These are phyloP conservation scores for Ulota crispa DNA, from an alignment of 225 moss, liverwort and hornwort species.

Conservation along the genomic window DNA sequence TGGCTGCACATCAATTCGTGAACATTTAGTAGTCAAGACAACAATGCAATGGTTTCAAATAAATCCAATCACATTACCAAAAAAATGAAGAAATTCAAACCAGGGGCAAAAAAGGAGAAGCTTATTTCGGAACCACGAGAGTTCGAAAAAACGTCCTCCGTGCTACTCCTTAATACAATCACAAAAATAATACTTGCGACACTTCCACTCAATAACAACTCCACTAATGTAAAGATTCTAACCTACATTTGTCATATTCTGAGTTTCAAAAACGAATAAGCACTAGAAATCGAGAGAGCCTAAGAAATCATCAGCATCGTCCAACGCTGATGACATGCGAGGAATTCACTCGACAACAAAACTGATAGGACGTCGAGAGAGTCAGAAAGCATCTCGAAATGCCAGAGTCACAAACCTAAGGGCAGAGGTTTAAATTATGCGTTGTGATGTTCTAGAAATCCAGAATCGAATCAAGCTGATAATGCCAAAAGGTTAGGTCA, in stretches of 20 bases:
- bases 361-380: not conserved
- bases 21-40: slow-evolving; percentile 7
- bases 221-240: not conserved
- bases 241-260: not conserved
- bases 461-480: not conserved
- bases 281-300: not conserved
- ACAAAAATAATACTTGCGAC: not conserved
- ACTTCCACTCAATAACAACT: not conserved
- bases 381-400: not conserved
- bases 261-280: not conserved
- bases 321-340: not conserved
- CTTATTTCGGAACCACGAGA: not conserved
- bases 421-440: not conserved
- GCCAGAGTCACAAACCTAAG: not conserved
- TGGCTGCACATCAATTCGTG: slow-evolving; percentile 24
- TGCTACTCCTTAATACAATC: not conserved
- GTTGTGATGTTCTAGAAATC: not conserved
- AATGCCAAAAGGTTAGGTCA: slow-evolving; percentile 2
- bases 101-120: not conserved
- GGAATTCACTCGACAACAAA: not conserved
- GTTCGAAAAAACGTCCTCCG: not conserved
- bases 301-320: not conserved
- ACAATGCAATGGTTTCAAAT: not conserved
- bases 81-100: not conserved
- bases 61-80: not conserved